Conservation (phyloP, 1,139 yeast genomes). For the Scheffersomyces segobiensis region DNA sequence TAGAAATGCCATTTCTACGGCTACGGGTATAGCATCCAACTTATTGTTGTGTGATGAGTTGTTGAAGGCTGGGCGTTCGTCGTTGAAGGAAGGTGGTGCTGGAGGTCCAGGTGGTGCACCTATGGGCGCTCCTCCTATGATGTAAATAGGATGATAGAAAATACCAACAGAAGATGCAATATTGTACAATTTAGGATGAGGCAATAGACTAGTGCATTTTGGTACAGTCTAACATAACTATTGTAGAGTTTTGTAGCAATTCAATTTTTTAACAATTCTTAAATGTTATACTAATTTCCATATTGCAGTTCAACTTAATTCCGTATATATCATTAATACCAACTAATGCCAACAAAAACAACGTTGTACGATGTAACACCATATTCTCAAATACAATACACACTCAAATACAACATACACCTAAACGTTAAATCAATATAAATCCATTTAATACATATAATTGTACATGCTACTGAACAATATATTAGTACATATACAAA, state of each 20-base stretch:
- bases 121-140: slow-evolving; percentile 15
- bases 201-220: not conserved
- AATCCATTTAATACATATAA: no score
- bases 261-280: no score
- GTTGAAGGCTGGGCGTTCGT: slow-evolving; percentile 92
- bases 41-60: slow-evolving; percentile 92
- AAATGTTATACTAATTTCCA: no score
- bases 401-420: no score
- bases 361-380: no score
- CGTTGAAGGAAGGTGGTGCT: slow-evolving; percentile 61
- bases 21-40: slow-evolving; percentile 93
- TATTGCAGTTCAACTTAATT: no score
- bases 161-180: not conserved
- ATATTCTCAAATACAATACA: no score
- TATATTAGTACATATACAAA: no score
- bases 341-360: no score
- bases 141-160: slow-evolving; percentile 5
- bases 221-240: not conserved
- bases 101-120: slow-evolving; percentile 13
- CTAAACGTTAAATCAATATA: no score
- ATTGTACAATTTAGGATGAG: not conserved
- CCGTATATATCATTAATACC: no score
- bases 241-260: not conserved
- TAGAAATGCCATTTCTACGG: slow-evolving; percentile 88
- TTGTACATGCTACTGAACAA: no score